Conservation (phyloP, 257 asterid species). For the Nicotiana paniculata region DNA sequence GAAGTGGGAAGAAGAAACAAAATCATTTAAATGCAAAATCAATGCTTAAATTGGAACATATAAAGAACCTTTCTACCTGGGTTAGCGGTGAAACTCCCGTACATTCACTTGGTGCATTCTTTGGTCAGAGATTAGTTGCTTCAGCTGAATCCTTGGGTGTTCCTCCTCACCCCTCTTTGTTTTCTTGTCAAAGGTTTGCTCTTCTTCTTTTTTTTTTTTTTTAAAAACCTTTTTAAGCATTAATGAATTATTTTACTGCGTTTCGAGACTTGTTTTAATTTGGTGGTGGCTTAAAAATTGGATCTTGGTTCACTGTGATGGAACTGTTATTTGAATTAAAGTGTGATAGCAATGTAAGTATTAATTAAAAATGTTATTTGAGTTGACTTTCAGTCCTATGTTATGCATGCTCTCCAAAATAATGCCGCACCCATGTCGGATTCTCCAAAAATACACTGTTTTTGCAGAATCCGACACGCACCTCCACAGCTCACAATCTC, state of each 20-base stretch:
- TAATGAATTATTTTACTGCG: background rate
- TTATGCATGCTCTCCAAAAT: too few species aligned
- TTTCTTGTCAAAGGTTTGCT: conserved; percentile 62
- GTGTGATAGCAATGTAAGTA: too few species aligned
- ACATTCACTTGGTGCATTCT: conserved; percentile 56
- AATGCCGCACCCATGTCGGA: too few species aligned
- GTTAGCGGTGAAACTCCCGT: conserved; percentile 36
- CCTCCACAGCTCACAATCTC: too few species aligned
- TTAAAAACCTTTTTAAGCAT: background rate
- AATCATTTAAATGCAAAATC: conserved; percentile 38
- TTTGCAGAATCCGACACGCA: too few species aligned
- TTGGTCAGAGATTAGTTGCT: conserved; percentile 61
- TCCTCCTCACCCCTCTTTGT: conserved; percentile 45
- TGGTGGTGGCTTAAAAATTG: background rate
- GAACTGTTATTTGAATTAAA: too few species aligned
- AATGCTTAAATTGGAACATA: conserved; percentile 62
- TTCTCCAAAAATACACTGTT: too few species aligned
- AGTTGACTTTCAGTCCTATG: too few species aligned
- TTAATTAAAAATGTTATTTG: too few species aligned
- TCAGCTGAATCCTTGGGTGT: conserved; percentile 44
- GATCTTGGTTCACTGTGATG: background rate
- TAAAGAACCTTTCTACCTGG: conserved; percentile 59
- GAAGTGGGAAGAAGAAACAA: conserved; percentile 45
- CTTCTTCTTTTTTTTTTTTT: background rate
- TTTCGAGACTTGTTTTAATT: background rate